A percentile compares a stretch with the other conserved stretches of the same genome.
phyloP scores from a whole-genome alignment of 257 asterid genomes.

The Jaltomata sinuosa region DNA sequence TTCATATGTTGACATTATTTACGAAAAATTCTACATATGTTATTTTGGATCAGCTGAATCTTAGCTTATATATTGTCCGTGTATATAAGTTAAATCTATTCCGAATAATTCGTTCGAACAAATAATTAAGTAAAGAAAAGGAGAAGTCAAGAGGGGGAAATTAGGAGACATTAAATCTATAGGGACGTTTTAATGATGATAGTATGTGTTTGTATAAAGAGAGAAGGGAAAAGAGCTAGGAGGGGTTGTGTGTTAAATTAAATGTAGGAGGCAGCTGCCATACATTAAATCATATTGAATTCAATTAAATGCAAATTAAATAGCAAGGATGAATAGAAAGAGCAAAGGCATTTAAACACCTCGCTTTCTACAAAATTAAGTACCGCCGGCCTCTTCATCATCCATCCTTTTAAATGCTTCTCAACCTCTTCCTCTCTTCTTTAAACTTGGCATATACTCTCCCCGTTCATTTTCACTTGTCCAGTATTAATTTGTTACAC shows the following conservation, averaged over 20 bases:
- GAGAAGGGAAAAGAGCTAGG: not conserved
- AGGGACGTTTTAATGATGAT: not conserved
- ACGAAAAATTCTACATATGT: too few relatives aligned
- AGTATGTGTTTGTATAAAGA: not conserved
- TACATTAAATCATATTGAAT: conserved; percentile 28
- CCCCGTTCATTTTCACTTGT: too few relatives aligned
- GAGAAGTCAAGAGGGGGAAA: not conserved
- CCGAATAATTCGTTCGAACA: not conserved
- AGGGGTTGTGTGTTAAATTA: not conserved
- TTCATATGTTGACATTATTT: too few relatives aligned
- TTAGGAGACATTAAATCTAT: not conserved
- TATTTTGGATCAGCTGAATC: too few relatives aligned
- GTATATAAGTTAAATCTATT: not conserved
- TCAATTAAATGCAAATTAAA: conserved; percentile 27
- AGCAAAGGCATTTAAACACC: conserved; percentile 23
- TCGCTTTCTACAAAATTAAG: conserved; percentile 25
- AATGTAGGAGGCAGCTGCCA: conserved; percentile 23
- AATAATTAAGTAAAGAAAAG: not conserved
- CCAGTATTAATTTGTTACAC: too few relatives aligned
- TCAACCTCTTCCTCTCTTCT: conserved; percentile 24
- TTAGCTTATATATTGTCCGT: too few relatives aligned
- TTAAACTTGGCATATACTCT: too few relatives aligned
- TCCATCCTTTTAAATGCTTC: not conserved
- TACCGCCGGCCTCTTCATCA: not conserved
- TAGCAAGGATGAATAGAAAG: conserved; percentile 13